Conservation (phyloP, 441 rosid genomes). For the Brassica balearica region DNA sequence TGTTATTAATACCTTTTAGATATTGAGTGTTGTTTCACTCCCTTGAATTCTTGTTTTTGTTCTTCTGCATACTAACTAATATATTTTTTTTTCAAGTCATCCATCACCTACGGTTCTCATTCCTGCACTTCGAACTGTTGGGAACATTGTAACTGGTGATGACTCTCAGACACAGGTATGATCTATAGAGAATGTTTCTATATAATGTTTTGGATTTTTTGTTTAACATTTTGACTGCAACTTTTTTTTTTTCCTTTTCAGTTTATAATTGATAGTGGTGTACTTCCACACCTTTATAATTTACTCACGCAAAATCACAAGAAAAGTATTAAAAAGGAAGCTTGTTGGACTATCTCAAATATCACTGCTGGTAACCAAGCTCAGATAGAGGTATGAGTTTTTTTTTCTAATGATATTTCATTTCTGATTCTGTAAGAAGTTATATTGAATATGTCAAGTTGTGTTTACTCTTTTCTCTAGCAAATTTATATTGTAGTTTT, state of each 20-base stretch:
- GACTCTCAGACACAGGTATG: slow-evolving; percentile 64
- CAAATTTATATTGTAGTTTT: slow-evolving; percentile 5
- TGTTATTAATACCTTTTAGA: slow-evolving; percentile 1
- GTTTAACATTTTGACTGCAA: slow-evolving; percentile 15
- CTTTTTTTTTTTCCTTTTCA: slow-evolving; percentile 42
- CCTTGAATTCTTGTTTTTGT: slow-evolving; percentile 4
- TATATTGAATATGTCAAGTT: not conserved
- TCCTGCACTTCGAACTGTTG: slow-evolving; percentile 61
- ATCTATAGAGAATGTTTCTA: not conserved
- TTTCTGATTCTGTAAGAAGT: slow-evolving; percentile 10
- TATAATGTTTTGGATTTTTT: slow-evolving; percentile 22
- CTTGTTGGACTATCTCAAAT: no score
- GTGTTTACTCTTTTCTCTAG: not conserved
- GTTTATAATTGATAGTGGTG: slow-evolving; percentile 73
- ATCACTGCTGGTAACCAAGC: no score
- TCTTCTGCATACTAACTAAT: slow-evolving; percentile 27
- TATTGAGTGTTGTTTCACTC: not conserved
- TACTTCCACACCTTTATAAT: slow-evolving; percentile 59
- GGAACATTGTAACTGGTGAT: slow-evolving; percentile 63
- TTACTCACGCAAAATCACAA: slow-evolving; percentile 46
- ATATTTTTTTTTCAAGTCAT: slow-evolving; percentile 48
- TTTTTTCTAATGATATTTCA: slow-evolving; percentile 13
- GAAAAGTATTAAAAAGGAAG: no score
- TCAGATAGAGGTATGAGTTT: slow-evolving; percentile 40
- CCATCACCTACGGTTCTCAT: slow-evolving; percentile 60